A percentile compares a stretch with the other conserved stretches of the same genome.
phyloP scores from a whole-genome alignment of 345 rosid genomes.

The Populus tremula region DNA sequence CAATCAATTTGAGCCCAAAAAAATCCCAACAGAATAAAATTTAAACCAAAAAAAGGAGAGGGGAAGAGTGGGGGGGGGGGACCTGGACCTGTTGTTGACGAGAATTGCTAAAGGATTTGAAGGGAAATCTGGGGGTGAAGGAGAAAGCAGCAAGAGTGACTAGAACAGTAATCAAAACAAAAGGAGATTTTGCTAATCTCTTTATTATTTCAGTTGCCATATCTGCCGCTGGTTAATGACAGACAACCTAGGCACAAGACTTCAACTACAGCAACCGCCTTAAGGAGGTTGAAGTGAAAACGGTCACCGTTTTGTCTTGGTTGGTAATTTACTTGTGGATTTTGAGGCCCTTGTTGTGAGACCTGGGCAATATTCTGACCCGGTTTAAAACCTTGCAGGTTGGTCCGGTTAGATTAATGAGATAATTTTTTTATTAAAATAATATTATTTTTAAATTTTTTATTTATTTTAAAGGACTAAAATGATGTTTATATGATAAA shows the following conservation, averaged over 20 bases:
- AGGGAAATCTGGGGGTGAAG: slow-evolving; percentile 34
- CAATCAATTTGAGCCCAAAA: background rate
- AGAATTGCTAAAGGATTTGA: slow-evolving; percentile 22
- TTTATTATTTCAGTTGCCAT: background rate
- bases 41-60: background rate
- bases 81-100: slow-evolving; percentile 30
- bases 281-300: background rate
- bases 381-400: too few relatives aligned
- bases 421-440: too few relatives aligned
- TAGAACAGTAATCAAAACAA: slow-evolving; percentile 37
- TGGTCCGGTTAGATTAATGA: too few relatives aligned
- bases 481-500: background rate
- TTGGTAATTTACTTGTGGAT: background rate
- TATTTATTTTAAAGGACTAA: background rate
- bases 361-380: too few relatives aligned
- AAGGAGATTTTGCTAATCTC: background rate
- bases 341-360: background rate
- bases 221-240: background rate
- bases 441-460: background rate
- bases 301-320: background rate
- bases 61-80: background rate
- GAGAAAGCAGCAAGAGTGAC: slow-evolving; percentile 46
- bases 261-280: background rate
- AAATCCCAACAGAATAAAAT: background rate
- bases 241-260: background rate